Percentiles rank a stretch among this genome's conserved stretches.
These are phyloP conservation scores for Trichoderma oligosporum DNA, from an alignment of 2,329 filamentous ascomycete genomes.

Conservation along the genomic window DNA sequence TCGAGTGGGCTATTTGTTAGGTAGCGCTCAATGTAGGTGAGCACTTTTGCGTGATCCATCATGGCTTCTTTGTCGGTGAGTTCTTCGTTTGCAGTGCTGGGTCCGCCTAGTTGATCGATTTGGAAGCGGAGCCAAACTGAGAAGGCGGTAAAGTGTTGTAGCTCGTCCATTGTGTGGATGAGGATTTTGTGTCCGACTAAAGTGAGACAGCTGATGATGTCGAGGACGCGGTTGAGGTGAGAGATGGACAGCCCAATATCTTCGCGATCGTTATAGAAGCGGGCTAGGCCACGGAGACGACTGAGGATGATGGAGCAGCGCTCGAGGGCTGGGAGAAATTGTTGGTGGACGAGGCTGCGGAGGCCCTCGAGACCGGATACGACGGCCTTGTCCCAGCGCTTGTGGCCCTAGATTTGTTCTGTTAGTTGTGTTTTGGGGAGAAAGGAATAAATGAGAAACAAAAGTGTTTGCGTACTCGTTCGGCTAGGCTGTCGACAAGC, in stretches of 20 bases:
- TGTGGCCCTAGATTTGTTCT: slow-evolving; percentile 64
- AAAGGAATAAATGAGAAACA: slow-evolving; percentile 38
- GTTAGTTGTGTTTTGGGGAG: slow-evolving; percentile 55
- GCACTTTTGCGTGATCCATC: slow-evolving; percentile 67
- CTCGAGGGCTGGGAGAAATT: slow-evolving; percentile 83
- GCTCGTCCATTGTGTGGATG: slow-evolving; percentile 67
- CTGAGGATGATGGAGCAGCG: slow-evolving; percentile 77
- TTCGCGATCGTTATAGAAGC: slow-evolving; percentile 66
- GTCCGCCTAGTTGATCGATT: slow-evolving; percentile 70
- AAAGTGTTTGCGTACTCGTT: slow-evolving; percentile 56
- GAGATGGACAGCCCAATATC: slow-evolving; percentile 62
- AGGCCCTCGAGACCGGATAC: slow-evolving; percentile 73
- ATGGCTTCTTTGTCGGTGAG: slow-evolving; percentile 71
- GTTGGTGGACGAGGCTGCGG: slow-evolving; percentile 75
- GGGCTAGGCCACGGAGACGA: slow-evolving; percentile 76
- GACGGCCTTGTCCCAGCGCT: slow-evolving; percentile 90
- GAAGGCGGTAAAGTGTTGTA: slow-evolving; percentile 72
- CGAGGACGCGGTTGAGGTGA: slow-evolving; percentile 62
- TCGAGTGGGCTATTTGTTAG: slow-evolving; percentile 63
- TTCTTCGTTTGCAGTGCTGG: slow-evolving; percentile 62
- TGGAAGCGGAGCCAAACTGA: slow-evolving; percentile 80
- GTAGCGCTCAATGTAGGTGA: slow-evolving; percentile 73
- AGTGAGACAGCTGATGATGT: slow-evolving; percentile 70
- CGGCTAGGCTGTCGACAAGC: slow-evolving; percentile 77
- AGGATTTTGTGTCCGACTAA: slow-evolving; percentile 72